A percentile compares a stretch with the other conserved stretches of the same genome.
phyloP scores from a whole-genome alignment of 371 early-diverging fungal species.

The Mortierella sp. region DNA sequence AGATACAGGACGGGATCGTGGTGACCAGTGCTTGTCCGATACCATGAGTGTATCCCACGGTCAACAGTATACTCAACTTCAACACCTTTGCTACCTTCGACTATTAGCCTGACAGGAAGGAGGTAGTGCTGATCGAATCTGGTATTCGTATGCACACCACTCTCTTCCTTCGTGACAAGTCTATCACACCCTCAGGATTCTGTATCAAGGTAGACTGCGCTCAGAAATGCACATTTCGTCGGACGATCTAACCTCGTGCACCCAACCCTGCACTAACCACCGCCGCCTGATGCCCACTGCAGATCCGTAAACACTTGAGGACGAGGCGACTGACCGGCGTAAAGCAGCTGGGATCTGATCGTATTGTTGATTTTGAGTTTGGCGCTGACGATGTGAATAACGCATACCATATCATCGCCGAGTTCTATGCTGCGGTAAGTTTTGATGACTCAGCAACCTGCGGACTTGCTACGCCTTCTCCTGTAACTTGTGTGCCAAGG shows the following conservation, averaged over 20 bases:
- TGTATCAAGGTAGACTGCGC: slow-evolving; percentile 76
- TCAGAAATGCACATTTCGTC: too few species aligned
- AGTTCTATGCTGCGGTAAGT: slow-evolving; percentile 90
- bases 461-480: background rate
- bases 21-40: too few species aligned
- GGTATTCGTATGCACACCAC: slow-evolving; percentile 96
- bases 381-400: slow-evolving; percentile 72
- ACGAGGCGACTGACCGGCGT: slow-evolving; percentile 84
- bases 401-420: slow-evolving; percentile 92
- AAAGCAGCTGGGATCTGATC: slow-evolving; percentile 91
- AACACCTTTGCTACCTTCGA: too few species aligned
- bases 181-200: slow-evolving; percentile 86
- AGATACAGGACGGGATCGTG: background rate
- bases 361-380: slow-evolving; percentile 95
- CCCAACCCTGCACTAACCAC: too few species aligned
- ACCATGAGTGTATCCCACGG: too few species aligned
- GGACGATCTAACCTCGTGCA: too few species aligned
- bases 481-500: too few species aligned
- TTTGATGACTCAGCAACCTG: slow-evolving; percentile 8
- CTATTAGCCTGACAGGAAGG: slow-evolving; percentile 85
- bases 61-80: too few species aligned
- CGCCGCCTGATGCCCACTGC: too few species aligned
- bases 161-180: slow-evolving; percentile 87
- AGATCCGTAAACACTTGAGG: slow-evolving; percentile 92
- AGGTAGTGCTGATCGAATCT: slow-evolving; percentile 90